Percentiles rank a stretch among this genome's conserved stretches.
These are phyloP conservation scores for Hypoxylon sp. DNA, from an alignment of 2,329 filamentous ascomycete genomes.

Conservation along the genomic window DNA sequence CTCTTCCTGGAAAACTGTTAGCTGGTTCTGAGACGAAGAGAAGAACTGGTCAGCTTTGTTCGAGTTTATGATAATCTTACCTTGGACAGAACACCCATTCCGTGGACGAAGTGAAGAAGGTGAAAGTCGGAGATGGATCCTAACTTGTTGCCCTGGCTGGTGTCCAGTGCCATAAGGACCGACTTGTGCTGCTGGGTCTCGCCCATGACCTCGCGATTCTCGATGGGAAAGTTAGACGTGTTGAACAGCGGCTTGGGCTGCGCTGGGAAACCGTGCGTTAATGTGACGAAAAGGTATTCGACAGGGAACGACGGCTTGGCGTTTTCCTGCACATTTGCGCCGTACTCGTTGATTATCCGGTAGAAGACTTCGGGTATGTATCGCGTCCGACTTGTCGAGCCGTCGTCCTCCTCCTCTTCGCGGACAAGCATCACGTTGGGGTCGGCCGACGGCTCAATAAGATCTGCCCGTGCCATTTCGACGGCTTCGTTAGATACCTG, in stretches of 20 bases:
- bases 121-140: constrained; percentile 89
- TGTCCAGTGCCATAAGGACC: constrained; percentile 73
- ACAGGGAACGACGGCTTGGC: constrained; percentile 96
- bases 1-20: constrained; percentile 73
- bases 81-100: constrained; percentile 83
- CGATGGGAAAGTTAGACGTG: constrained; percentile 80
- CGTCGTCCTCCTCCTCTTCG: constrained; percentile 86
- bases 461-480: constrained; percentile 95
- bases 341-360: constrained; percentile 93
- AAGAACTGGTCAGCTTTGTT: neutral
- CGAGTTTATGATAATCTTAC: constrained; percentile 60
- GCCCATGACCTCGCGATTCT: constrained; percentile 88
- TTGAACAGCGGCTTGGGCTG: constrained; percentile 79
- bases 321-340: constrained; percentile 94
- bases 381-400: constrained; percentile 70
- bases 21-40: neutral
- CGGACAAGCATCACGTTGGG: constrained; percentile 94
- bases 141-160: constrained; percentile 65
- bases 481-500: constrained; percentile 95
- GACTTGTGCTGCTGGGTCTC: constrained; percentile 81
- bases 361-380: constrained; percentile 99
- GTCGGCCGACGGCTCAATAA: constrained; percentile 93
- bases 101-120: constrained; percentile 84
- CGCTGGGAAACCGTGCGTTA: constrained; percentile 95
- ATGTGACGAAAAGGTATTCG: constrained; percentile 92